Conservation (phyloP, 2,329 filamentous ascomycete species). For the Colletotrichum cereale region DNA sequence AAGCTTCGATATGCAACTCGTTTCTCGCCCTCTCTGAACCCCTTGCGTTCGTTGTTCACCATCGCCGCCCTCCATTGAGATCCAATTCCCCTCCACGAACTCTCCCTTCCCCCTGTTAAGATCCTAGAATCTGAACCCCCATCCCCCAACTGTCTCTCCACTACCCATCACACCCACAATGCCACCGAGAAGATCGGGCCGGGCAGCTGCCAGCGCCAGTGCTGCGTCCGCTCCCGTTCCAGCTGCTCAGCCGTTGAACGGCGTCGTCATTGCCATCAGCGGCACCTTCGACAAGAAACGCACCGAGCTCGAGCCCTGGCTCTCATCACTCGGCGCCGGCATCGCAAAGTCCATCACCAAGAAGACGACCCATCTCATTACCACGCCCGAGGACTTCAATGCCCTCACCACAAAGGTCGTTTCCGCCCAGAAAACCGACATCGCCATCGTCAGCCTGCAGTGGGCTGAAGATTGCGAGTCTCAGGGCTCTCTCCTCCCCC, state of each 20-base stretch:
- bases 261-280: conserved; percentile 67
- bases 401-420: conserved; percentile 65
- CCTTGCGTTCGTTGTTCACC: neutral
- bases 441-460: conserved; percentile 68
- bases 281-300: conserved; percentile 71
- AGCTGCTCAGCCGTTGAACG: conserved; percentile 55
- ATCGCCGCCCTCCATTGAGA: neutral
- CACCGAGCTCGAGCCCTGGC: conserved; percentile 57
- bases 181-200: conserved; percentile 36
- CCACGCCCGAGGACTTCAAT: conserved; percentile 65
- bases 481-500: conserved; percentile 53
- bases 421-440: conserved; percentile 57
- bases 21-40: neutral
- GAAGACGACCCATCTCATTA: conserved; percentile 68
- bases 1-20: neutral
- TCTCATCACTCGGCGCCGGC: conserved; percentile 63
- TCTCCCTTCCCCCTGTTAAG: neutral
- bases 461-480: conserved; percentile 73
- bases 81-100: neutral
- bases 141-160: neutral
- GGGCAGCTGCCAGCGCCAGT: conserved; percentile 19
- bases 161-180: conserved; percentile 26
- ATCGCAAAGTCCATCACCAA: conserved; percentile 61
- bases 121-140: neutral
- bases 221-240: conserved; percentile 17